These are phyloP conservation scores for Durusdinium trenchii DNA, from an alignment of 73 alveolate genomes.

Conservation along the genomic window DNA sequence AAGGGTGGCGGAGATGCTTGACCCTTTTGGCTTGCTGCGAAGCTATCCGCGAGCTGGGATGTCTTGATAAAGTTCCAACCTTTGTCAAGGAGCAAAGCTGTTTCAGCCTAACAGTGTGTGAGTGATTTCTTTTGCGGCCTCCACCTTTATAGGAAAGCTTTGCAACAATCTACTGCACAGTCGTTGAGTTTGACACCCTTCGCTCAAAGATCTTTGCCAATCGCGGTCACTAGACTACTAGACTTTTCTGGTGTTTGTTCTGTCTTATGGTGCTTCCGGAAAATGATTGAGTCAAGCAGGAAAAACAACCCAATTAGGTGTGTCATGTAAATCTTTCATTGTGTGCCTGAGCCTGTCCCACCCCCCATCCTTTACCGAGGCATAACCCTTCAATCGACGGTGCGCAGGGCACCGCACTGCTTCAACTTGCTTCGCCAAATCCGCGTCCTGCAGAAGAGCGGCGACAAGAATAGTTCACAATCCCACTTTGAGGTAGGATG, in stretches of 20 bases:
- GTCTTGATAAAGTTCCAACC: background rate
- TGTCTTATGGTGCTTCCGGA: too few species aligned
- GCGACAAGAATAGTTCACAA: too few species aligned
- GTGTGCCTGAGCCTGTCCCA: background rate
- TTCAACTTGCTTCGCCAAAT: background rate
- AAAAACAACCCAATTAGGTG: too few species aligned
- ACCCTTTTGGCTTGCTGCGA: conserved; percentile 1
- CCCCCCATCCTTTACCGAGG: too few species aligned
- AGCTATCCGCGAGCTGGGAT: background rate
- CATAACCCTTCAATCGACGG: background rate
- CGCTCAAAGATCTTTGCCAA: background rate
- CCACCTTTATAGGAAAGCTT: background rate
- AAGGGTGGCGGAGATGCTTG: background rate
- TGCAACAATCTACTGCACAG: background rate
- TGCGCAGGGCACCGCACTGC: background rate
- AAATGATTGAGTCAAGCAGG: too few species aligned
- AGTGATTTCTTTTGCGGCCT: too few species aligned
- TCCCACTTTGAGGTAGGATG: too few species aligned
- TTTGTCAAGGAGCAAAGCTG: background rate
- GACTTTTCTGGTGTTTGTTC: too few species aligned
- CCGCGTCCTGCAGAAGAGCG: background rate
- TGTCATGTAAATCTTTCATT: too few species aligned
- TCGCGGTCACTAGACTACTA: background rate
- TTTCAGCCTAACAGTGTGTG: background rate
- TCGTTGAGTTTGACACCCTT: background rate